A percentile compares a stretch with the other conserved stretches of the same genome.
Conservation (phyloP, 257 asterid species). For the Datura wrightii region DNA sequence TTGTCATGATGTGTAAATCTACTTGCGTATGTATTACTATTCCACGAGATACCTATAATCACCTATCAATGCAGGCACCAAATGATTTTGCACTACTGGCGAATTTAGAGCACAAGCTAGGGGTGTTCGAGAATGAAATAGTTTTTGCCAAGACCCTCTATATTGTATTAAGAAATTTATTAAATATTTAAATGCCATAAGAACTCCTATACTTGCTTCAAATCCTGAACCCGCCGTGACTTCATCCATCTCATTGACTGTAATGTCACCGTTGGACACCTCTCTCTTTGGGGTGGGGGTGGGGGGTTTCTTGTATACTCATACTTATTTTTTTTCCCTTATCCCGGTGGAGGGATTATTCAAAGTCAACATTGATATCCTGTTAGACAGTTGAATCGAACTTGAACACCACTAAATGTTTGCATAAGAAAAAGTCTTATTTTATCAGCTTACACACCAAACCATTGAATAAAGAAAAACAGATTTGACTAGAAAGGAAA, state of each 20-base stretch:
- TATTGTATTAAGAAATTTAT: too few species aligned
- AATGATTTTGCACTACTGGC: background rate
- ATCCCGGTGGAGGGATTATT: background rate
- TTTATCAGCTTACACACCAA: background rate
- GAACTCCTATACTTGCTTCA: background rate
- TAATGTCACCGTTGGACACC: background rate
- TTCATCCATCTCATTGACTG: background rate
- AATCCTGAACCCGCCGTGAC: background rate
- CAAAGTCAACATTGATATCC: constrained; percentile 25
- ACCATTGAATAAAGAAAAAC: background rate
- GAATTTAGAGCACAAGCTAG: background rate
- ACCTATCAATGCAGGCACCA: background rate
- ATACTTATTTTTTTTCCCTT: background rate
- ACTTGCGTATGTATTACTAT: background rate
- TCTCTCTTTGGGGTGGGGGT: background rate
- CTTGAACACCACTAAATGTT: background rate
- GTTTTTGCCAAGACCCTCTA: too few species aligned
- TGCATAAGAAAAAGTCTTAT: background rate
- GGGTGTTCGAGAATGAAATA: background rate
- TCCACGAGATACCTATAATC: background rate
- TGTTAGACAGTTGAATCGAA: background rate
- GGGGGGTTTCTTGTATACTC: background rate
- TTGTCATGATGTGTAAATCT: background rate
- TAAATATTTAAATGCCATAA: too few species aligned
- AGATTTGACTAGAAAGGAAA: background rate